Evolutionary conservation across 805 yeast species (phyloP), one percentile per base, ranked within the genome.

Genomic region (Pichia phayaonensis): DNA sequence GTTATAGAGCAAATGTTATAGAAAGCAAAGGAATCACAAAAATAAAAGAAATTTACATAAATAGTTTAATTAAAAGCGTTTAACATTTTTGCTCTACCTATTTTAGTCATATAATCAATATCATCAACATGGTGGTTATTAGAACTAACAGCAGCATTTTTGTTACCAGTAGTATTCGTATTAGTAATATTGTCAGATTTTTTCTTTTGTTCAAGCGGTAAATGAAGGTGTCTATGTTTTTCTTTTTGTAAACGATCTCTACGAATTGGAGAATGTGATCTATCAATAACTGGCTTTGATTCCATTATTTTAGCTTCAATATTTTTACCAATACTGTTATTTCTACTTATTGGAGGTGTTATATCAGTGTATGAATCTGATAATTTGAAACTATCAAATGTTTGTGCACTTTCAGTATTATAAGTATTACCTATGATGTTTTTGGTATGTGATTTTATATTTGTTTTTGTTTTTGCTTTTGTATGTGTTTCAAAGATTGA

Each of bases 81-180:
- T 10, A 57, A 22, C 48, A 57, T 45, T 49, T 52, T 52, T 11
- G 52, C 46, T 22, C 58, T 48, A 2, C 54, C 53, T 23, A 42
- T 45, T 27, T 46, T 46, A 12, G 54, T 57, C 53, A 58, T 50
- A 12, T 39, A 21, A 20, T 39, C 40, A 20, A 39, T 20, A 20
- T 20, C 22, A 34, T 34, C 6, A 16, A 34, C 12, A 16, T 34
- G 38, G 10, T 34, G 20, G n/a, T n/a, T 34, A n/a, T 16, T n/a
- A n/a, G n/a, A n/a, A n/a, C n/a, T n/a, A n/a, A n/a, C n/a, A n/a
- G n/a, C n/a, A n/a, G n/a, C n/a, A n/a, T n/a, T n/a, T n/a, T n/a
- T n/a, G n/a, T n/a, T n/a, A n/a, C n/a, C n/a, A n/a, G n/a, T n/a
- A n/a, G n/a, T n/a, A n/a, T n/a, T n/a, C n/a, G n/a, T 29, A 29